Conservation (phyloP, 768 basidiomycete genomes). For the Tulasnella sp. region DNA sequence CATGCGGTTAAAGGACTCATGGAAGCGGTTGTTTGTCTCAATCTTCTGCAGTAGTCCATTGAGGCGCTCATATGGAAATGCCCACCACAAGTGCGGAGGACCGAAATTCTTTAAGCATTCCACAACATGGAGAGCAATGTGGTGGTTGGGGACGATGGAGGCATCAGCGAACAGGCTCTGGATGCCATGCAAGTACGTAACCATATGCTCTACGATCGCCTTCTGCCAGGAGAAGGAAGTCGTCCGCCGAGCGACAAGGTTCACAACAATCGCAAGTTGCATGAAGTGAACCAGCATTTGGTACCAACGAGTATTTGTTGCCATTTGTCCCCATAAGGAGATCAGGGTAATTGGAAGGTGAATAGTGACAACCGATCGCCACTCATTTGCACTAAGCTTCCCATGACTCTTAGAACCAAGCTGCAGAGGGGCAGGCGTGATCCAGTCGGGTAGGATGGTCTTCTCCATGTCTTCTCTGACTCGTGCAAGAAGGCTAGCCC, state of each 20-base stretch:
- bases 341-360: not conserved
- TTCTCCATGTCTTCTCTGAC: not conserved
- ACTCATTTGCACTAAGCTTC: not conserved
- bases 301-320: not conserved
- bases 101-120: not conserved
- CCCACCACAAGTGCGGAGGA: slow-evolving; percentile 1
- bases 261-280: not conserved
- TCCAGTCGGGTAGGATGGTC: not conserved
- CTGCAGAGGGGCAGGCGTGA: not conserved
- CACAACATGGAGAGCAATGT: not conserved
- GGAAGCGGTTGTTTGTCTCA: not conserved
- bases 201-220: not conserved
- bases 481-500: not conserved
- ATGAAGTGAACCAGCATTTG: slow-evolving; percentile 5
- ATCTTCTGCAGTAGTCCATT: not conserved
- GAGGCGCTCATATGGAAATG: slow-evolving; percentile 2
- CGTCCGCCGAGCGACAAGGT: not conserved
- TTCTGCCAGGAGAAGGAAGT: not conserved
- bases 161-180: not conserved
- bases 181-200: not conserved
- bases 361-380: not conserved
- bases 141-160: not conserved
- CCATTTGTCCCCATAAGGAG: not conserved
- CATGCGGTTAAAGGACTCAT: not conserved
- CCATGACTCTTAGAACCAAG: not conserved